Conservation (phyloP, 106 monocot species). For the Dendrobium officinale region DNA sequence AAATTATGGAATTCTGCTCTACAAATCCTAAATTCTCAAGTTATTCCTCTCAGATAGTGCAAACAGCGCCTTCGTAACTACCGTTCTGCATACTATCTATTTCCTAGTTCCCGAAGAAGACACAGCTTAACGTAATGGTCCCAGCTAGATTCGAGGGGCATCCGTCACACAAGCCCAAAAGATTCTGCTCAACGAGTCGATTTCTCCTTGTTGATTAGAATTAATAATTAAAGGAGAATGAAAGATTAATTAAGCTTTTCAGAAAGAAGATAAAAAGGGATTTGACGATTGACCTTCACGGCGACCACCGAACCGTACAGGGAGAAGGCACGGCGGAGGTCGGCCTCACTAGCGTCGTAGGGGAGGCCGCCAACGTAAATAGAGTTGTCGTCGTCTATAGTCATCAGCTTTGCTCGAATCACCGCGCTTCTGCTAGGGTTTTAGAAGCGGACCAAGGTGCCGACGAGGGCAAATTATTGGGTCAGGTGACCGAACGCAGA, state of each 20-base stretch:
- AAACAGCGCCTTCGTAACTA: background rate
- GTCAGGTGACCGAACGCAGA: no score
- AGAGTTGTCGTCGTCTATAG: slow-evolving; percentile 58
- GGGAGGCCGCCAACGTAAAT: slow-evolving; percentile 71
- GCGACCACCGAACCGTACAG: slow-evolving; percentile 60
- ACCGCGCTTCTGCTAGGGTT: slow-evolving; percentile 8
- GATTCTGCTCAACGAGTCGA: background rate
- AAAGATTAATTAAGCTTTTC: background rate
- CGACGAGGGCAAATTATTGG: no score
- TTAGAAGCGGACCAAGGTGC: background rate
- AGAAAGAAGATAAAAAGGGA: background rate
- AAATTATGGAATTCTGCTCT: background rate
- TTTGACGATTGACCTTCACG: slow-evolving; percentile 36
- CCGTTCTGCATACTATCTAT: background rate
- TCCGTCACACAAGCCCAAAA: background rate
- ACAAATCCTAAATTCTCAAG: background rate
- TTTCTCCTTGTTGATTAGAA: background rate
- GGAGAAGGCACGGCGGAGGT: slow-evolving; percentile 50
- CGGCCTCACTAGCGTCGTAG: slow-evolving; percentile 58
- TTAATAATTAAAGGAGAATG: background rate
- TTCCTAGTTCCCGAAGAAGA: background rate
- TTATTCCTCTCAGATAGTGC: background rate
- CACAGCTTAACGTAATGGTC: background rate
- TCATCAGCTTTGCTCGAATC: slow-evolving; percentile 24
- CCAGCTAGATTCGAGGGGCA: background rate